These are phyloP conservation scores for Emmonsiellopsis sp. DNA, from an alignment of 2,329 filamentous ascomycete species.

Conservation along the genomic window DNA sequence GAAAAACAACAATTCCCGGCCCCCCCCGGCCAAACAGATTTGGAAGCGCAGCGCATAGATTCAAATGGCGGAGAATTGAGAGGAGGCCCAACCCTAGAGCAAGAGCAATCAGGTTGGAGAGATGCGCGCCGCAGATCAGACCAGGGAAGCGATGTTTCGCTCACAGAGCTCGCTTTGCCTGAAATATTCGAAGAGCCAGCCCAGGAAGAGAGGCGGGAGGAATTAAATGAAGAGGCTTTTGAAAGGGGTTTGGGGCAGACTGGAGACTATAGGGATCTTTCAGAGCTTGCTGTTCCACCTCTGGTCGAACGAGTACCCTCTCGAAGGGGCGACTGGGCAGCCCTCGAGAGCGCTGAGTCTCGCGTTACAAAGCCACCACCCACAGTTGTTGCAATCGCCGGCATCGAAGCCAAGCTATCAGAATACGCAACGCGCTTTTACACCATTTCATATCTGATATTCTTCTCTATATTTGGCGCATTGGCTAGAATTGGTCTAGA, in stretches of 20 bases:
- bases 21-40: background rate
- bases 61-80: background rate
- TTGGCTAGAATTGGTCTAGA: conserved; percentile 73
- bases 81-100: background rate
- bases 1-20: too few relatives aligned
- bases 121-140: background rate
- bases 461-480: conserved; percentile 80
- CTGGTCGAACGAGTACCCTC: conserved; percentile 36
- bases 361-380: conserved; percentile 12
- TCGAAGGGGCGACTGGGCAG: conserved; percentile 27
- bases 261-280: conserved; percentile 8
- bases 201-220: conserved; percentile 2
- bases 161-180: conserved; percentile 1
- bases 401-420: conserved; percentile 31
- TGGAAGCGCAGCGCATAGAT: background rate
- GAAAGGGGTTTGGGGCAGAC: conserved; percentile 5
- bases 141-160: background rate
- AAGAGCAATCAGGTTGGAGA: conserved; percentile 1
- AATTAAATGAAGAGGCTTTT: conserved; percentile 5
- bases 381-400: conserved; percentile 6
- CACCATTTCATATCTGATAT: conserved; percentile 69
- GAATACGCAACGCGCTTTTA: conserved; percentile 52
- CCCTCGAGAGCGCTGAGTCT: conserved; percentile 25
- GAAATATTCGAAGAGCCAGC: background rate
- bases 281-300: conserved; percentile 26